Percentiles rank a stretch among this genome's conserved stretches.
phyloP scores from a whole-genome alignment of 257 asterid species.

The Haberlea rhodopensis region DNA sequence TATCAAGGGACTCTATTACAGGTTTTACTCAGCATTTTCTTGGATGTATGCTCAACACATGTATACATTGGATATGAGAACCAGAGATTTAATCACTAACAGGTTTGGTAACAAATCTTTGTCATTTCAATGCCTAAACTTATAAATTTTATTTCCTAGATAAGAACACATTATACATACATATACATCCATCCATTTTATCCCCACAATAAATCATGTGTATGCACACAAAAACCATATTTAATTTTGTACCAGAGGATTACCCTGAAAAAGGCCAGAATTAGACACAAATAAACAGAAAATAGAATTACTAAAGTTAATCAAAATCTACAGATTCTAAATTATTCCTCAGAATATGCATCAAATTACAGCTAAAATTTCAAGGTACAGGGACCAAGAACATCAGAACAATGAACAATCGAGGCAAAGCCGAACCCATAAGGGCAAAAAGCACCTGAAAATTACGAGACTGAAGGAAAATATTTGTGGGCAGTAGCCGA shows the following conservation, averaged over 20 bases:
- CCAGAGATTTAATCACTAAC: background rate
- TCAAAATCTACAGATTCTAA: background rate
- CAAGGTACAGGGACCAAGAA: conserved; percentile 1
- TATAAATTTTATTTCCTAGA: too few relatives aligned
- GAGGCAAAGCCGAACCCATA: background rate
- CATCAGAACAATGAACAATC: background rate
- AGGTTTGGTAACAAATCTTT: background rate
- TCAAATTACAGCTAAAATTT: background rate
- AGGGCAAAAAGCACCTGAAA: background rate
- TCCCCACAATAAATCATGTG: background rate
- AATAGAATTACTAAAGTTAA: too few relatives aligned
- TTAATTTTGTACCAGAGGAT: background rate
- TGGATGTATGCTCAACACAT: background rate
- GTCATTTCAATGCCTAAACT: background rate
- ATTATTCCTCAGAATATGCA: background rate
- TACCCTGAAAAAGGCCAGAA: background rate
- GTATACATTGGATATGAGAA: background rate
- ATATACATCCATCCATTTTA: background rate
- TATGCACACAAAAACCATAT: background rate
- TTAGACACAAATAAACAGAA: too few relatives aligned
- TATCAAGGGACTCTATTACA: background rate
- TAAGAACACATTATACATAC: background rate
- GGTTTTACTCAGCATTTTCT: conserved; percentile 8
- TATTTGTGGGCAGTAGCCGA: background rate
- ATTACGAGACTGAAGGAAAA: background rate